Evolutionary conservation across 495 filamentous ascomycete genomes (phyloP).

Genomic region (Aspergillus sclerotiicarbonarius): DNA sequence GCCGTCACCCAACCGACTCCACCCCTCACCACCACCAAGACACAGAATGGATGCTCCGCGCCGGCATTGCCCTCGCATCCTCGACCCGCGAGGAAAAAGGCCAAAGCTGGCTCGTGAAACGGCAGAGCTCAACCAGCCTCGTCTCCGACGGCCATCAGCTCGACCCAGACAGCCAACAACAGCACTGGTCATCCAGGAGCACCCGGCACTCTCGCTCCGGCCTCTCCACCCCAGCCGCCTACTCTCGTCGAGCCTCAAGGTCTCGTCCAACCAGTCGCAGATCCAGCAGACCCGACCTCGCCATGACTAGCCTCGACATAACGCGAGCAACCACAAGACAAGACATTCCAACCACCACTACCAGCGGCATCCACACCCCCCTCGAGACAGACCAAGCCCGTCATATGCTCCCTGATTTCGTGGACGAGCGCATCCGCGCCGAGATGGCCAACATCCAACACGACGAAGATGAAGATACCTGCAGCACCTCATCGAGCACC

Average conservation of each 20-base stretch:
- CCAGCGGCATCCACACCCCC: constrained; percentile 10
- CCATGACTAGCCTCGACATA: constrained; percentile 34
- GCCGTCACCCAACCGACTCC: constrained; percentile 11
- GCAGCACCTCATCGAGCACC: constrained; percentile 1
- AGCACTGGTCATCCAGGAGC: constrained; percentile 1
- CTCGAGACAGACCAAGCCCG: background rate
- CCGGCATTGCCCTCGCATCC: constrained; percentile 67
- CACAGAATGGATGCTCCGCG: constrained; percentile 72
- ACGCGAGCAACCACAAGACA: constrained; percentile 2
- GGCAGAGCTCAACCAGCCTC: constrained; percentile 69
- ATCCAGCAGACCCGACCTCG: constrained; percentile 34
- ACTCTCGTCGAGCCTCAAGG: constrained; percentile 31
- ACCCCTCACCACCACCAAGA: constrained; percentile 33
- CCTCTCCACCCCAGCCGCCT: constrained; percentile 35
- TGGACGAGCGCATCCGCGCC: constrained; percentile 44
- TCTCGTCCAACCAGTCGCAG: constrained; percentile 34
- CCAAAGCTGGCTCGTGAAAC: constrained; percentile 72
- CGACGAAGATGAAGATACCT: constrained; percentile 13
- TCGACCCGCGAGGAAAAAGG: constrained; percentile 74
- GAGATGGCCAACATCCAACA: constrained; percentile 40
- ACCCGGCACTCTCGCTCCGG: constrained; percentile 34
- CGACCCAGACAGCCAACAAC: background rate
- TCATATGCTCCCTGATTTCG: constrained; percentile 39
- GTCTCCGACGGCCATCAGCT: constrained; percentile 49
- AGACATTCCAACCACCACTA: background rate